Evolutionary conservation across 2,329 filamentous ascomycete genomes (phyloP).

Genomic region (Neurospora sp.): DNA sequence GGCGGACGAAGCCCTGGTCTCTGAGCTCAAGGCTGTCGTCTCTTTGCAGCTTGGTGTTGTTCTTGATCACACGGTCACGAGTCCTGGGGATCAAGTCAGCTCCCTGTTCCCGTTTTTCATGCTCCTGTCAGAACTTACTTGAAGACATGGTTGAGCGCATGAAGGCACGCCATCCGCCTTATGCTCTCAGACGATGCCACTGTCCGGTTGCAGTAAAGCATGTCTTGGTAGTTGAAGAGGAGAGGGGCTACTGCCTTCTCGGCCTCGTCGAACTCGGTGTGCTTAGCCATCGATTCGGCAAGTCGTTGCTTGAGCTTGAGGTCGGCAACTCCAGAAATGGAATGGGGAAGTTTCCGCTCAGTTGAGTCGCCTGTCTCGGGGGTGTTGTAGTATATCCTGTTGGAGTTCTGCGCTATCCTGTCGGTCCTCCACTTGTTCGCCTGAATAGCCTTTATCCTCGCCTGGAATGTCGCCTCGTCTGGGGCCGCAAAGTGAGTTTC

Average conservation of each 20-base stretch:
- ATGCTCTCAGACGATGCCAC: constrained; percentile 57
- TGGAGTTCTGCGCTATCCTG: constrained; percentile 35
- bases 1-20: constrained; percentile 91
- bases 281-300: constrained; percentile 39
- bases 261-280: constrained; percentile 47
- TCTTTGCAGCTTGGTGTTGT: constrained; percentile 66
- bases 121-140: constrained; percentile 43
- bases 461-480: constrained; percentile 48
- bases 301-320: constrained; percentile 64
- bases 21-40: constrained; percentile 62
- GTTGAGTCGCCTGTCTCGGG: constrained; percentile 31
- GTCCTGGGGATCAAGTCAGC: constrained; percentile 40
- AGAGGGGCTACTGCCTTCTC: constrained; percentile 59
- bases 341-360: constrained; percentile 23
- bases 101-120: not conserved
- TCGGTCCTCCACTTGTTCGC: constrained; percentile 41
- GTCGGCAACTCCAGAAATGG: constrained; percentile 31
- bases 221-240: constrained; percentile 73
- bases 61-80: constrained; percentile 82
- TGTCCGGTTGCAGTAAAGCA: constrained; percentile 66
- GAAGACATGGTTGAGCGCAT: constrained; percentile 84
- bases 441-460: constrained; percentile 40
- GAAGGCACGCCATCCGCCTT: constrained; percentile 65
- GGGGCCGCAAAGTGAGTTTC: constrained; percentile 67
- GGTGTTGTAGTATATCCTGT: constrained; percentile 36